phyloP scores from a whole-genome alignment of 169 alveolate genomes.

The Eimeria sp. region DNA sequence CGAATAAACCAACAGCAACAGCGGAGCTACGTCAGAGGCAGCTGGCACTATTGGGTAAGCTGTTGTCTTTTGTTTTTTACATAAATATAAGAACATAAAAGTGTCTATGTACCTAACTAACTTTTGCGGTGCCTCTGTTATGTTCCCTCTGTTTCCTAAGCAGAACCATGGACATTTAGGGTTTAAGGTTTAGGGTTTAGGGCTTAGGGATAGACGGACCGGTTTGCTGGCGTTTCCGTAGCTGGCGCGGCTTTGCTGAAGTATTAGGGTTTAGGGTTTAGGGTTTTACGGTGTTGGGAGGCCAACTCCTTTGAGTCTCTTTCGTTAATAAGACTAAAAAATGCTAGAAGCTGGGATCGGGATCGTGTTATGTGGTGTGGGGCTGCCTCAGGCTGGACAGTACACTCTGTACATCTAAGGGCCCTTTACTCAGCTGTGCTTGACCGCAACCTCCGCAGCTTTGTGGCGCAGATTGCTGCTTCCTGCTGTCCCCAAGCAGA shows the following conservation, averaged over 20 bases:
- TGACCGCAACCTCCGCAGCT: slow-evolving; percentile 56
- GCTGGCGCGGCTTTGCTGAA: too few relatives aligned
- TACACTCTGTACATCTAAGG: slow-evolving; percentile 82
- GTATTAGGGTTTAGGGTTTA: neutral
- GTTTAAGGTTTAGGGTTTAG: neutral
- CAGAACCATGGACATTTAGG: too few relatives aligned
- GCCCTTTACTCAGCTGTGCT: slow-evolving; percentile 69
- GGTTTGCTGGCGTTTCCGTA: neutral
- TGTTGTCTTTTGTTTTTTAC: too few relatives aligned
- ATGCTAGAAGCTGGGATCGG: neutral
- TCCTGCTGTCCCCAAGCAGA: slow-evolving; percentile 71
- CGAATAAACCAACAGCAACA: slow-evolving; percentile 70
- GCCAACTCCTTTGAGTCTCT: neutral
- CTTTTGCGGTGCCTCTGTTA: too few relatives aligned
- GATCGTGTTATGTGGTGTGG: neutral
- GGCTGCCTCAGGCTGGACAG: slow-evolving; percentile 81
- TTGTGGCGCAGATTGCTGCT: slow-evolving; percentile 72
- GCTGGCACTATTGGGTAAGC: slow-evolving; percentile 73
- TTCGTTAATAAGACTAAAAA: neutral
- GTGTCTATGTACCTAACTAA: too few relatives aligned
- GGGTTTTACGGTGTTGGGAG: neutral
- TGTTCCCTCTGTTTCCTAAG: too few relatives aligned
- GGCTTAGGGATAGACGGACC: neutral
- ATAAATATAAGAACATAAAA: too few relatives aligned
- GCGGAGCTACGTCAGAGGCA: slow-evolving; percentile 84